phyloP scores from a whole-genome alignment of 164 flowering plant genomes.

The Chimonanthus praecox region DNA sequence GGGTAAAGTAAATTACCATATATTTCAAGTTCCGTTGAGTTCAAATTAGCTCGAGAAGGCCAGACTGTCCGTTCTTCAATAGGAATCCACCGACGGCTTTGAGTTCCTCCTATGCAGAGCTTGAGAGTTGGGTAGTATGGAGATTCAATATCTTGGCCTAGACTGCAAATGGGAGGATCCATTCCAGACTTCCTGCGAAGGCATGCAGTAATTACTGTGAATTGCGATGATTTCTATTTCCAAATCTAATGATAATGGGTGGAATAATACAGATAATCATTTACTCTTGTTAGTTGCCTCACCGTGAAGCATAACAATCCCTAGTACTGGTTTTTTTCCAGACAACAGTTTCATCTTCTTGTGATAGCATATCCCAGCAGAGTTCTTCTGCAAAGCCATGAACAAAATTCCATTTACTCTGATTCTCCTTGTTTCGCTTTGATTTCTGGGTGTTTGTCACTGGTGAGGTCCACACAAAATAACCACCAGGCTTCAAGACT shows the following conservation, averaged over 20 bases:
- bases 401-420: conserved; percentile 63
- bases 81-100: conserved; percentile 81
- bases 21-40: conserved; percentile 52
- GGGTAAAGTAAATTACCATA: conserved; percentile 42
- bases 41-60: conserved; percentile 72
- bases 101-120: conserved; percentile 85
- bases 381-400: conserved; percentile 52
- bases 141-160: conserved; percentile 72
- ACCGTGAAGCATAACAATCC: conserved; percentile 72
- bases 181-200: conserved; percentile 62
- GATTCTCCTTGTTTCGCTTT: conserved; percentile 54
- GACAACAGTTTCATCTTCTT: conserved; percentile 94
- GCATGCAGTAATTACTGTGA: conserved; percentile 13
- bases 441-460: conserved; percentile 50
- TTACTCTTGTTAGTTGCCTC: conserved; percentile 17
- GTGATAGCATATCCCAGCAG: conserved; percentile 88
- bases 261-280: conserved; percentile 1
- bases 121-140: conserved; percentile 85
- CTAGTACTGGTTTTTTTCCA: conserved; percentile 87
- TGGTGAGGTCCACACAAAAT: conserved; percentile 97
- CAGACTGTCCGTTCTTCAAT: conserved; percentile 60
- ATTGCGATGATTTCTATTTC: conserved; percentile 6
- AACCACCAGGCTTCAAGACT: conserved; percentile 93
- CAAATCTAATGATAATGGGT: not conserved
- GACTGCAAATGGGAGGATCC: conserved; percentile 62